phyloP scores from a whole-genome alignment of 495 filamentous ascomycete genomes.

The Bombardia bombarda region DNA sequence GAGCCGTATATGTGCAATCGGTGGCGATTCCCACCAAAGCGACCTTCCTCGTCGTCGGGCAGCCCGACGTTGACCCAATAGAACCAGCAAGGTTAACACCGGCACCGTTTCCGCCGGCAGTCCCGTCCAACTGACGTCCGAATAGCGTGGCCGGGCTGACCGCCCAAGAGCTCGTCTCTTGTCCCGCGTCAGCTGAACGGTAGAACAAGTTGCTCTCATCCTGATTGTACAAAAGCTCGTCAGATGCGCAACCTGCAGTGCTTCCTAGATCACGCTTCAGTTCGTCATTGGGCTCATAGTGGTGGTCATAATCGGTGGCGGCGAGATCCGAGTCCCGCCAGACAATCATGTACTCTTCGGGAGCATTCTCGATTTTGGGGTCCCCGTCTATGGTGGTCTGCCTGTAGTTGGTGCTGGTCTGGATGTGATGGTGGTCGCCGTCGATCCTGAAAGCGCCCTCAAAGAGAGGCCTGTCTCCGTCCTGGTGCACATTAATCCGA shows the following conservation, averaged over 20 bases:
- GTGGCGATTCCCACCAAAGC: constrained; percentile 88
- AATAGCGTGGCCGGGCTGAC: constrained; percentile 28
- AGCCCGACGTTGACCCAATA: constrained; percentile 78
- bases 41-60: constrained; percentile 79
- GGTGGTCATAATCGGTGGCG: constrained; percentile 7
- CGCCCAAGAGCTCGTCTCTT: constrained; percentile 16
- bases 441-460: constrained; percentile 81
- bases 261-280: constrained; percentile 28
- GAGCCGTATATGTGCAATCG: constrained; percentile 75
- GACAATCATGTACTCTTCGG: constrained; percentile 77
- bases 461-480: constrained; percentile 75
- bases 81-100: constrained; percentile 72
- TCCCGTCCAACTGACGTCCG: constrained; percentile 41
- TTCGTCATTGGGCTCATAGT: constrained; percentile 15
- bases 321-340: constrained; percentile 85
- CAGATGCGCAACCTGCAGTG: constrained; percentile 49
- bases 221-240: constrained; percentile 63
- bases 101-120: constrained; percentile 65
- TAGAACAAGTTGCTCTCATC: constrained; percentile 61
- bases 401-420: constrained; percentile 65
- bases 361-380: constrained; percentile 50
- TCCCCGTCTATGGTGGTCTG: constrained; percentile 68
- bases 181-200: constrained; percentile 20
- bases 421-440: constrained; percentile 81
- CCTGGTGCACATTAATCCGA: constrained; percentile 64